Evolutionary conservation across 257 asterid species (phyloP).

Genomic region (Fraxinus anomala): DNA sequence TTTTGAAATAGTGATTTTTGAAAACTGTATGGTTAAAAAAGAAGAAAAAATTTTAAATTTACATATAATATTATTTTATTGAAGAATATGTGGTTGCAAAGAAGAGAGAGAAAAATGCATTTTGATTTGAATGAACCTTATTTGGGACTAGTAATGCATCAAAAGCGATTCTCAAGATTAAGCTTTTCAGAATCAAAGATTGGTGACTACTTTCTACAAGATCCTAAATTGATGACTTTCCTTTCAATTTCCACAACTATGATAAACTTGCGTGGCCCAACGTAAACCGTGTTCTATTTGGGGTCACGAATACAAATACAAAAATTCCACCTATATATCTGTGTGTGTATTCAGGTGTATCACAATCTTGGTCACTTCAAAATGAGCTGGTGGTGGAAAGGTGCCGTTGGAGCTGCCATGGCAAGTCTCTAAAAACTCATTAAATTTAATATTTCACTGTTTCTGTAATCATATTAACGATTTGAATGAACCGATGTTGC

Average conservation of each 20-base stretch:
- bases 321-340: no score
- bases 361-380: not conserved
- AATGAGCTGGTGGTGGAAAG: conserved; percentile 49
- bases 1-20: no score
- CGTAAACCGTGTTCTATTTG: not conserved
- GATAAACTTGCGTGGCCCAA: not conserved
- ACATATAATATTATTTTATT: no score
- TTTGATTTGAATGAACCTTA: no score
- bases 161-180: not conserved
- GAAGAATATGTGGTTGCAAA: no score
- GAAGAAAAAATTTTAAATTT: no score
- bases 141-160: no score
- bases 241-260: not conserved
- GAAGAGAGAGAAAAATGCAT: no score
- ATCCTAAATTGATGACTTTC: not conserved
- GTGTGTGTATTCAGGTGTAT: not conserved
- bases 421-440: conserved; percentile 18
- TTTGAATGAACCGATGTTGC: not conserved
- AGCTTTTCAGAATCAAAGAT: not conserved
- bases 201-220: not conserved
- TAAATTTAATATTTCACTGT: not conserved
- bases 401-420: conserved; percentile 39
- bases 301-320: not conserved
- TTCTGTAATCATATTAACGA: not conserved
- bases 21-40: no score